These are phyloP conservation scores for Alternaria solani DNA, from an alignment of 2,329 filamentous ascomycete species.

Conservation along the genomic window DNA sequence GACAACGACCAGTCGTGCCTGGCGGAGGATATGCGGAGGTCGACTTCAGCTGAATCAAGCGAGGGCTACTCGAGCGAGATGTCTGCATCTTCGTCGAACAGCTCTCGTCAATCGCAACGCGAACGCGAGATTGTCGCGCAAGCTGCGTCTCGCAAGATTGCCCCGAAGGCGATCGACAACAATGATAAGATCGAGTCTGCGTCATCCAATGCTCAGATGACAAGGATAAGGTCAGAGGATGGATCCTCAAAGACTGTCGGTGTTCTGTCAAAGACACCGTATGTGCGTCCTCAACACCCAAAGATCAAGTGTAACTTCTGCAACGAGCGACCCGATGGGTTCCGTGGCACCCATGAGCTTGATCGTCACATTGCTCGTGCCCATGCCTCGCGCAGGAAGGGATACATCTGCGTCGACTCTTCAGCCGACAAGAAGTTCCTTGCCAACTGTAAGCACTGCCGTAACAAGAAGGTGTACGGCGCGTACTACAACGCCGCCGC, in stretches of 20 bases:
- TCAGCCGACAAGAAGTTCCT: slow-evolving; percentile 70
- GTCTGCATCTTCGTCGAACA: slow-evolving; percentile 55
- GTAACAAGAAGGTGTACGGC: slow-evolving; percentile 78
- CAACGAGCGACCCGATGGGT: slow-evolving; percentile 76
- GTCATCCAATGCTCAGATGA: slow-evolving; percentile 57
- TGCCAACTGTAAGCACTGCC: slow-evolving; percentile 83
- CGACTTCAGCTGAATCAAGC: slow-evolving; percentile 51
- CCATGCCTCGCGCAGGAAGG: slow-evolving; percentile 68
- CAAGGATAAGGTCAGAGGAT: slow-evolving; percentile 61
- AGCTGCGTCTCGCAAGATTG: slow-evolving; percentile 59
- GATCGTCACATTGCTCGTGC: slow-evolving; percentile 65
- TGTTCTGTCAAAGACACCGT: slow-evolving; percentile 60
- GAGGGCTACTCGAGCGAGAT: slow-evolving; percentile 53
- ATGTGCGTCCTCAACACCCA: slow-evolving; percentile 71
- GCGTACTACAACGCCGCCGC: slow-evolving; percentile 96
- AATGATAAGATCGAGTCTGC: slow-evolving; percentile 37
- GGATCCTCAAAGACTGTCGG: slow-evolving; percentile 64
- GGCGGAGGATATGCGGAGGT: slow-evolving; percentile 61
- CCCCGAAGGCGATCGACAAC: slow-evolving; percentile 53
- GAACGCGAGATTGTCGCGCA: slow-evolving; percentile 59
- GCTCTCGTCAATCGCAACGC: slow-evolving; percentile 58
- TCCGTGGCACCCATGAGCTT: slow-evolving; percentile 83
- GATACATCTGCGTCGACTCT: slow-evolving; percentile 70
- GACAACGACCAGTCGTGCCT: slow-evolving; percentile 42
- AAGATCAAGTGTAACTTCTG: slow-evolving; percentile 77